These are phyloP conservation scores for Simplicillium sp. DNA, from an alignment of 2,329 filamentous ascomycete species.

Conservation along the genomic window DNA sequence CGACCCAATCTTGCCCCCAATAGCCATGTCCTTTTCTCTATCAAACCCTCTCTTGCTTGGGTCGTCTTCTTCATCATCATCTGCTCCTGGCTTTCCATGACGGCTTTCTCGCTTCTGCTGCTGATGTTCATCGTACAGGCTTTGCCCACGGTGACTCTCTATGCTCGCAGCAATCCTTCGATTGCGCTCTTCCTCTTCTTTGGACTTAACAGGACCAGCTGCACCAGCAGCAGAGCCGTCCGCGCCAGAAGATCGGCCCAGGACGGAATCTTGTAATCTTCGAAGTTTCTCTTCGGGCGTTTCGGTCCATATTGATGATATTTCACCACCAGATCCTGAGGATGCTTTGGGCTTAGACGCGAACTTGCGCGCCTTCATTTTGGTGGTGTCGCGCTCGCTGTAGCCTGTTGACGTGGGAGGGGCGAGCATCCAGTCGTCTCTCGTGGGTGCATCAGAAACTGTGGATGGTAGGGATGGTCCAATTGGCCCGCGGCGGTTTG, in stretches of 20 bases:
- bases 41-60: constrained; percentile 85
- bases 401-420: constrained; percentile 50
- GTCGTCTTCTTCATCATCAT: constrained; percentile 69
- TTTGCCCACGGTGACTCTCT: constrained; percentile 45
- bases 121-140: constrained; percentile 50
- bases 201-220: constrained; percentile 30
- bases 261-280: constrained; percentile 69
- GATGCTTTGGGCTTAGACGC: constrained; percentile 48
- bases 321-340: constrained; percentile 19
- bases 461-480: constrained; percentile 23
- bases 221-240: constrained; percentile 27
- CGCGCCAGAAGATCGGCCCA: constrained; percentile 53
- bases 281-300: constrained; percentile 81
- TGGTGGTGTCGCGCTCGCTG: constrained; percentile 69
- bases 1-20: constrained; percentile 61
- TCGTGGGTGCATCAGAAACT: constrained; percentile 33
- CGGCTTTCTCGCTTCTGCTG: constrained; percentile 19
- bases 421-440: constrained; percentile 80
- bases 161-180: constrained; percentile 37
- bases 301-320: constrained; percentile 78
- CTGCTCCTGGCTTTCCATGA: constrained; percentile 11
- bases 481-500: constrained; percentile 36
- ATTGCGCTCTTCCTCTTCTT: constrained; percentile 47
- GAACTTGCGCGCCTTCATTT: constrained; percentile 74
- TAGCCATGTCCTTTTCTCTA: constrained; percentile 84